These are phyloP conservation scores for Nissolia schottii DNA, from an alignment of 306 rosid genomes.

Conservation along the genomic window DNA sequence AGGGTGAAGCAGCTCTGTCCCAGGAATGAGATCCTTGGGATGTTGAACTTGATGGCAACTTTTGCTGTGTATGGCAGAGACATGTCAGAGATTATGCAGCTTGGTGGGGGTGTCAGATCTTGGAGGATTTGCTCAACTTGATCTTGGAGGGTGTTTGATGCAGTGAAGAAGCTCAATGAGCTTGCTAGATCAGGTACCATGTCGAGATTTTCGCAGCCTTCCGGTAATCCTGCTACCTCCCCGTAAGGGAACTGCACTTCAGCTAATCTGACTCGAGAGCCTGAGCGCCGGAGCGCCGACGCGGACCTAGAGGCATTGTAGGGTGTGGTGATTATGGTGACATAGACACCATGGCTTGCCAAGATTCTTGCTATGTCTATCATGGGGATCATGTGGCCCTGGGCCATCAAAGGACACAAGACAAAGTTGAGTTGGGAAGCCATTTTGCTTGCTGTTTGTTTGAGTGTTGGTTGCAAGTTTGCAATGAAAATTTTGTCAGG, in stretches of 20 bases:
- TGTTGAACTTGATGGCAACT: slow-evolving; percentile 18
- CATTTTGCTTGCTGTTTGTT: not conserved
- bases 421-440: slow-evolving; percentile 2
- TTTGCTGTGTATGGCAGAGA: slow-evolving; percentile 24
- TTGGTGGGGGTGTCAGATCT: slow-evolving; percentile 30
- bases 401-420: slow-evolving; percentile 30
- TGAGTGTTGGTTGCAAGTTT: not conserved
- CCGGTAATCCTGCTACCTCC: slow-evolving; percentile 36
- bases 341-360: not conserved
- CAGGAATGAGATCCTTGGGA: slow-evolving; percentile 44
- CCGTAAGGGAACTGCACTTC: slow-evolving; percentile 27
- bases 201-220: slow-evolving; percentile 45
- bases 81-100: slow-evolving; percentile 41
- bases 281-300: not conserved
- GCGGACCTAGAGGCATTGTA: slow-evolving; percentile 31
- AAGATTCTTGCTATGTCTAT: slow-evolving; percentile 36
- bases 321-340: slow-evolving; percentile 38
- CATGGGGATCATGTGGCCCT: slow-evolving; percentile 46
- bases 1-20: slow-evolving; percentile 37
- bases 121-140: slow-evolving; percentile 30
- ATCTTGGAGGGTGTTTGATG: slow-evolving; percentile 11
- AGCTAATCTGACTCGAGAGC: slow-evolving; percentile 17
- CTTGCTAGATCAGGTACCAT: slow-evolving; percentile 23
- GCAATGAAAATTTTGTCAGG: not conserved
- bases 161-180: slow-evolving; percentile 15